A percentile compares a stretch with the other conserved stretches of the same genome.
Conservation (phyloP, 1,139 yeast genomes). For the Eremothecium sinecaudum region DNA sequence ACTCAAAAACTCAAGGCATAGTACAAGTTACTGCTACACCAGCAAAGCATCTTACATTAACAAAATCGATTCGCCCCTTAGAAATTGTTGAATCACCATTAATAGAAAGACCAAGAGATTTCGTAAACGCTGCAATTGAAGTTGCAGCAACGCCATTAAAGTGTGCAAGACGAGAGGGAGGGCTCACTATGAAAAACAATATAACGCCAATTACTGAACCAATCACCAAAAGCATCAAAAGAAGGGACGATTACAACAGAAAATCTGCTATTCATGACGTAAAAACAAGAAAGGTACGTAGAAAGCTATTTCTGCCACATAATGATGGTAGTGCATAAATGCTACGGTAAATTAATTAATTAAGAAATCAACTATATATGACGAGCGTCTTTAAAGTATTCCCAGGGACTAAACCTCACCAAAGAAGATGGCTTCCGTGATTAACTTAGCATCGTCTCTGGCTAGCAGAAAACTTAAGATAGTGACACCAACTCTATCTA, state of each 20-base stretch:
- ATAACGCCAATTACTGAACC: background rate
- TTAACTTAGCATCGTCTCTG: conserved; percentile 45
- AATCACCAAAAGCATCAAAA: background rate
- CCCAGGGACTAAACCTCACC: conserved; percentile 56
- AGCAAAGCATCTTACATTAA: conserved; percentile 8
- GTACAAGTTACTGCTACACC: conserved; percentile 30
- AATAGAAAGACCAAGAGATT: background rate
- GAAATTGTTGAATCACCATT: conserved; percentile 24
- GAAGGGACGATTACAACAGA: no score
- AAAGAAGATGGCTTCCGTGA: conserved; percentile 65
- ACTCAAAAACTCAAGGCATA: conserved; percentile 1
- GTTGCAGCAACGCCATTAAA: conserved; percentile 2
- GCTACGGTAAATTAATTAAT: no score
- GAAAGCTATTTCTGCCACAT: background rate
- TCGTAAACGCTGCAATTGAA: background rate
- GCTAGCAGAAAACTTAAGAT: conserved; percentile 44
- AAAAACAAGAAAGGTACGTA: background rate
- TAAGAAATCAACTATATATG: no score
- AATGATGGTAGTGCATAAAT: no score
- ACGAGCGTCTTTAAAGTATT: no score
- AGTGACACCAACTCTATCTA: conserved; percentile 51
- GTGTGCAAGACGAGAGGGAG: no score
- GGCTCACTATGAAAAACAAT: background rate
- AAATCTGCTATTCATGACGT: no score
- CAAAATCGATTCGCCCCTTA: conserved; percentile 7